Evolutionary conservation across 2,329 filamentous ascomycete species (phyloP), one percentile per base, ranked within the genome.

Genomic region (Parasarocladium wereldwijsianum): DNA sequence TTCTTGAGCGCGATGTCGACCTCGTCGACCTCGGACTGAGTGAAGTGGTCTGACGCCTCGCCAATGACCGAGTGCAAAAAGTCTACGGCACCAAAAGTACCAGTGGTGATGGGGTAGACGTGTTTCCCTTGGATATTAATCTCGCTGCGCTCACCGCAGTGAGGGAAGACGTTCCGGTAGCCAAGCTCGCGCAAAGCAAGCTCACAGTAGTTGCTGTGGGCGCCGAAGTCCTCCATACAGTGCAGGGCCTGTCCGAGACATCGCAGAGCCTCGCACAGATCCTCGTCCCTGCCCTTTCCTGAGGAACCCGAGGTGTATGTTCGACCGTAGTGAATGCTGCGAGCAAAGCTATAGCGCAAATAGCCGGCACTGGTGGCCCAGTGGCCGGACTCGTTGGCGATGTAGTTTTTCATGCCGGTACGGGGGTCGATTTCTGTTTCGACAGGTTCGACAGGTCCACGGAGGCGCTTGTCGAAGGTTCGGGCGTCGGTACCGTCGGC

Each of bases 341-440:
- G 70, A 10, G 65, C 64, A 37, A 90, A 63, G 42, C 79, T 85
- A 54, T 72, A 82, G 41, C 76, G 74, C 35, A 93, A 65, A 45
- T 87, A 94, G 22, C 81, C 86, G 6, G 81, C 62, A 38, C 85
- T 93, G 13, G 90, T 98, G 2, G 86, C 83, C 81, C 86, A 94
- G 23, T 71, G 68, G 4, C 85, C 83, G 10, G 58, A 62, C 50
- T 96, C 87, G 45, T 94, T 96, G 36, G 87, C 76, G 41, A 98
- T 96, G 52, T 98, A 98, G 51, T 96, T 96, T 56, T 96, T 98
- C 87, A 98, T 93, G n/a, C 86, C 86, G 1, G 82, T 90, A 5
- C 67, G 58, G 19, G 58, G 57, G 44, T 90, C 82, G 33, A 90
- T 69, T 35, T 81, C 73, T 13, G 81, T 70, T 46, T 90, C 82